Evolutionary conservation across 192 early-diverging fungal species (phyloP), one percentile per base, ranked within the genome.

Genomic region (Coemansia guatemalensis): DNA sequence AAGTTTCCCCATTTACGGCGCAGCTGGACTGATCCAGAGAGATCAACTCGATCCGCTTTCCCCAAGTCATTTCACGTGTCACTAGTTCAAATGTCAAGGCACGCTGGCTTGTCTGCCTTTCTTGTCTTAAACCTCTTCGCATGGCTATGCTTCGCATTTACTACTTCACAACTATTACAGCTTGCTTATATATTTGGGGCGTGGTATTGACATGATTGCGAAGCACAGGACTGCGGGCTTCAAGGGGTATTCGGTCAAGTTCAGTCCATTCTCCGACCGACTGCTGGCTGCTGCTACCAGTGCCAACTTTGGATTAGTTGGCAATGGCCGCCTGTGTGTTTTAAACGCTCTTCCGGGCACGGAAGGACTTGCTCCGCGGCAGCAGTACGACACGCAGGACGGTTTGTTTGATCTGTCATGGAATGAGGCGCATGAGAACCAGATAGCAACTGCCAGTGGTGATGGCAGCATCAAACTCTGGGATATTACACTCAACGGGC

Each of bases 251-350:
- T 82, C 87, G n/a, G 93, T 97, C 74, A 75, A 97, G 79, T 99
- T 91, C 83, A 93, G 90, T 75, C 96, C 97, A 3, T 99, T 98
- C 73, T 91, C 92, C 62, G 92, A 95, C 68, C 83, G 88, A 64
- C 87, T 91, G 53, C 62, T 98, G 14, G 96, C 97, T 1, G 86
- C 87, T 20, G 95, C 93, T 0, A 84, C 90, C 26, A 88, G 92
- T 33, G 91, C 96, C 47, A 99, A 98, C 83, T 99, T 90, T 85
- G 97, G 96, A 11, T 86, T 99, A 17, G 95, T 95, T 9, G 96
- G 97, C 12, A 99, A 98, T 74, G 97, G 96, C 22, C 74, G 91
- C 59, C 84, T 98, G 39, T 92, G 85, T 82, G 75, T 95, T 48
- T 75, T 96, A 5, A 85, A 75, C 64, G 82, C 54, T 55, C 67